phyloP scores from a whole-genome alignment of 2,329 filamentous ascomycete genomes.

The Colletotrichum viniferum region DNA sequence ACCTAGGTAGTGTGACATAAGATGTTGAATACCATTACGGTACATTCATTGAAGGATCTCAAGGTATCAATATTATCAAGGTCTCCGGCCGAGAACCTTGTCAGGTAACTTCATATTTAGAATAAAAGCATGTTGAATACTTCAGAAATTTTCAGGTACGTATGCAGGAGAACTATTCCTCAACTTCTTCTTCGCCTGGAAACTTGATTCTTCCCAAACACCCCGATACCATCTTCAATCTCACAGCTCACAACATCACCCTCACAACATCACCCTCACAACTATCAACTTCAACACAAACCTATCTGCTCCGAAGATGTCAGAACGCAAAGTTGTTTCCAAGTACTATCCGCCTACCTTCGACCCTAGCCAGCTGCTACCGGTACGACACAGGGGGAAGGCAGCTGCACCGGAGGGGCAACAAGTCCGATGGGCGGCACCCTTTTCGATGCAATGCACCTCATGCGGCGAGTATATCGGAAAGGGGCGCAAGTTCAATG shows the following conservation, averaged over 20 bases:
- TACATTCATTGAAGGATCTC: not conserved
- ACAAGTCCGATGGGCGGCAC: not conserved
- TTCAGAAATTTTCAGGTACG: not conserved
- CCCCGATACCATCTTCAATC: not conserved
- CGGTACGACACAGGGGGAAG: not conserved
- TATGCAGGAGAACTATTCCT: not conserved
- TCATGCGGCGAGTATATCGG: not conserved
- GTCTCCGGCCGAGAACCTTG: not conserved
- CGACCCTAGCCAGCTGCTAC: not conserved
- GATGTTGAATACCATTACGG: no score
- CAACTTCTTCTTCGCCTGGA: not conserved
- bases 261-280: not conserved
- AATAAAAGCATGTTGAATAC: not conserved
- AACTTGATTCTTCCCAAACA: not conserved
- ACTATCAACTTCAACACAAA: not conserved
- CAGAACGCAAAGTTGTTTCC: not conserved
- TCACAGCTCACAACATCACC: not conserved
- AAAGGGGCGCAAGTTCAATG: not conserved
- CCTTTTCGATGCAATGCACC: not conserved
- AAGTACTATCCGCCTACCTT: not conserved
- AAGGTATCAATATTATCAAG: not conserved
- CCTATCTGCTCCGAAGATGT: not conserved
- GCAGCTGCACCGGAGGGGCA: not conserved
- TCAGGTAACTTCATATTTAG: rapidly evolving
- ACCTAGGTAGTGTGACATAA: not conserved